Base-by-base conservation (phyloP, 148 eudicot species). In the Heliosperma pusillum region DNA sequence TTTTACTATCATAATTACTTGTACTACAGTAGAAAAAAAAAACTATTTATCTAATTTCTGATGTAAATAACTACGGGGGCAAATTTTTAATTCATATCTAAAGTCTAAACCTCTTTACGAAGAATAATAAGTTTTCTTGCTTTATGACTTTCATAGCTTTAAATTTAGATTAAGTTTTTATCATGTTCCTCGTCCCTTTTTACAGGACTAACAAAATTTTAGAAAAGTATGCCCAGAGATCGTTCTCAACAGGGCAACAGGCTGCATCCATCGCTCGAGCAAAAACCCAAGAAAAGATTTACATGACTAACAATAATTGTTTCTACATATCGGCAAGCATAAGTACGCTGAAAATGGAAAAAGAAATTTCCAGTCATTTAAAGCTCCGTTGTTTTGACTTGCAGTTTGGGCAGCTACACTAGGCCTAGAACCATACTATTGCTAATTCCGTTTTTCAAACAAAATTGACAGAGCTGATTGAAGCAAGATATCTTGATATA, bases 201-300 rank as follows among this genome's bases (percentile, higher is more conserved):
- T 36, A 36, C 10, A 1, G 6, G 42, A 36, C 42, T 27, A 10
- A 36, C 36, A 27, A 36, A 63, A 13, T 26, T 63, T 27, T 3
- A 13, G 29, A 11, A 24, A 24, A 61, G 10, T 9, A 61, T 9
- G 2, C 29, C 21, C 10, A 63, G 1, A 27, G n/a, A 11, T 40
- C 67, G 27, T 6, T 29, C 16, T 29, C 67, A 63, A 63, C 40
- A 63, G 33, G 67, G 16, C 67, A 63, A 63, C 40, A 63, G 33
- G 67, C 29, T 25, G 20, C 67, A 29, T 63, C 42, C 42, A 21
- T 22, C 12, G 26, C 26, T 59, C 63, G 22, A 59, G 67, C 64
- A 60, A 22, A 60, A 60, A 10, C 30, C 17, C 30, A 25, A 60
- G 10, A 22, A 36, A 36, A 36, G 42, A 36, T 36, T 36, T 36